phyloP scores from a whole-genome alignment of 352 stramenopile species.

The Phytopythium chamaehyphon region DNA sequence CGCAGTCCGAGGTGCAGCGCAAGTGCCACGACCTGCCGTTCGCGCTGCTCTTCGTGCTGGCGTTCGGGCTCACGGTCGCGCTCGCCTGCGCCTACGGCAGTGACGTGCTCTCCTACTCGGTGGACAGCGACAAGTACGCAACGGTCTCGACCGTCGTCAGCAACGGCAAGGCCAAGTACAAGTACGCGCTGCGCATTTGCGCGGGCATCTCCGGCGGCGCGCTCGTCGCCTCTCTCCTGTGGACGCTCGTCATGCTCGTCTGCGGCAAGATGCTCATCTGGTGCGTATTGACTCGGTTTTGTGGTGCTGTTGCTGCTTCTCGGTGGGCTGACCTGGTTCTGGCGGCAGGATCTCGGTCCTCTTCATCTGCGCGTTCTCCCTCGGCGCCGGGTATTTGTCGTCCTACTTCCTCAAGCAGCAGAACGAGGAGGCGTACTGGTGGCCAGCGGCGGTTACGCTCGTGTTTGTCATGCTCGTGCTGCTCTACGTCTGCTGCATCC shows the following conservation, averaged over 20 bases:
- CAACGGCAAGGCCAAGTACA: constrained; percentile 39
- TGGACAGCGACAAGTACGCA: constrained; percentile 7
- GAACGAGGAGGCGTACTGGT: constrained; percentile 42
- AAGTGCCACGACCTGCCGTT: constrained; percentile 23
- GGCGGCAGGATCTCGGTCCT: constrained; percentile 35
- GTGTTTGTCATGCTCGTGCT: constrained; percentile 42
- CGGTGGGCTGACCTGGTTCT: no score
- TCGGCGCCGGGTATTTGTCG: constrained; percentile 29
- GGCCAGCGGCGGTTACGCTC: constrained; percentile 33
- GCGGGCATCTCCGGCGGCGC: constrained; percentile 36
- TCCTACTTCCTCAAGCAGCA: constrained; percentile 38
- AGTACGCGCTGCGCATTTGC: constrained; percentile 47
- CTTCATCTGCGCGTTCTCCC: constrained; percentile 32
- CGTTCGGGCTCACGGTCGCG: constrained; percentile 18
- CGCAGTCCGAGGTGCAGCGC: constrained; percentile 19
- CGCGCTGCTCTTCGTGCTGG: constrained; percentile 18
- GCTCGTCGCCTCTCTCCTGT: constrained; percentile 35
- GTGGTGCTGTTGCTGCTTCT: neutral
- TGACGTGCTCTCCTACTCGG: constrained; percentile 18
- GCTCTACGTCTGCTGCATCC: constrained; percentile 56
- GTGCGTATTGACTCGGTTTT: constrained; percentile 7
- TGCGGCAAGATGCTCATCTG: constrained; percentile 64
- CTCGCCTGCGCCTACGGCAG: constrained; percentile 20
- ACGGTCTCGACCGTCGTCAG: constrained; percentile 1
- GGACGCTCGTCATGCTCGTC: constrained; percentile 49